These are phyloP conservation scores for Amanita brunnescens DNA, from an alignment of 768 basidiomycete genomes.

Conservation along the genomic window DNA sequence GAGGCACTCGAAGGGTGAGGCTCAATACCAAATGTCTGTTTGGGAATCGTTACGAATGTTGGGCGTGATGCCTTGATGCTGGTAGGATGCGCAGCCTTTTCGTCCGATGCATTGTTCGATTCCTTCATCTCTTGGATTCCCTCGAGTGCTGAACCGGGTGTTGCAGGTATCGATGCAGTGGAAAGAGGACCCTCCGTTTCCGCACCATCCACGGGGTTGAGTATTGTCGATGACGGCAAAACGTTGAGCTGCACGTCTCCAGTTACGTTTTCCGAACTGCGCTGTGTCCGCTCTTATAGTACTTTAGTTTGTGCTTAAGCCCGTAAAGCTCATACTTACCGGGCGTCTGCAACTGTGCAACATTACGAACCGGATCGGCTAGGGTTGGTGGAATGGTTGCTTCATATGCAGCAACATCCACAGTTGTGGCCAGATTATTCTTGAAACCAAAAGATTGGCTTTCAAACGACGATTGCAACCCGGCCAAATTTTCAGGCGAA, in stretches of 20 bases:
- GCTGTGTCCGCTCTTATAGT: not conserved
- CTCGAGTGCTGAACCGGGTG: not conserved
- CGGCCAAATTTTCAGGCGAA: not conserved
- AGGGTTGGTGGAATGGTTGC: constrained; percentile 16
- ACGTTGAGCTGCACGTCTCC: not conserved
- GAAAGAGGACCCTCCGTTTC: not conserved
- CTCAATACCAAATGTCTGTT: constrained; percentile 22
- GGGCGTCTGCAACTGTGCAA: not conserved
- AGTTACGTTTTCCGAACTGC: not conserved
- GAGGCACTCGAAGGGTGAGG: constrained; percentile 16
- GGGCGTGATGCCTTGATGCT: constrained; percentile 18
- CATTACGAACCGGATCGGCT: not conserved
- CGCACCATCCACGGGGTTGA: not conserved
- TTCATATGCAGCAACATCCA: constrained; percentile 22
- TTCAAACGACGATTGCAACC: constrained; percentile 16
- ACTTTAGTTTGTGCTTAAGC: not conserved
- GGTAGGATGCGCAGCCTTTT: not conserved
- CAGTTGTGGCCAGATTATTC: constrained; percentile 19
- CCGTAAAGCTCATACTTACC: not conserved
- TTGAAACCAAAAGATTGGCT: constrained; percentile 17
- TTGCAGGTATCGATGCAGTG: not conserved
- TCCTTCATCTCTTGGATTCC: not conserved
- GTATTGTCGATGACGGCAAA: not conserved
- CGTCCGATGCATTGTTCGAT: not conserved
- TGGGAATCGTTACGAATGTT: constrained; percentile 29